These are phyloP conservation scores for Nitzschia sp. DNA, from an alignment of 108 stramenopile species.

Conservation along the genomic window DNA sequence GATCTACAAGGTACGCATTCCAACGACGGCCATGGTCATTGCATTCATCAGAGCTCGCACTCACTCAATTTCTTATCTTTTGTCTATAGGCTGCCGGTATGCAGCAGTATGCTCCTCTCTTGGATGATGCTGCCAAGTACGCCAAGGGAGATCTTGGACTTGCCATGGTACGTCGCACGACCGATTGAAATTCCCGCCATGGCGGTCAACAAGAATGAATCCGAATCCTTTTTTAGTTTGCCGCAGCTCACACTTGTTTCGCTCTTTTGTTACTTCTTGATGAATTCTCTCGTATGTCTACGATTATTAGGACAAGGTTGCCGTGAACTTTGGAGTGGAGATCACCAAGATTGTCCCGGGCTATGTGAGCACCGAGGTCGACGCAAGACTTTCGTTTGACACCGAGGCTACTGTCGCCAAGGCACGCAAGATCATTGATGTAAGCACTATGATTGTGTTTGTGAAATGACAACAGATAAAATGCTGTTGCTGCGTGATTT, in stretches of 20 bases:
- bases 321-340: constrained; percentile 97
- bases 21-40: not conserved
- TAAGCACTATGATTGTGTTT: not conserved
- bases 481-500: not conserved
- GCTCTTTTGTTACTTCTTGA: not conserved
- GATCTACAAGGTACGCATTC: constrained; percentile 77
- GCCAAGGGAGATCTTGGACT: constrained; percentile 75
- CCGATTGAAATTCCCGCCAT: not conserved
- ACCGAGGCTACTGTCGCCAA: constrained; percentile 93
- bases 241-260: not conserved
- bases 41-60: not conserved
- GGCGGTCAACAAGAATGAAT: not conserved
- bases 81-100: constrained; percentile 64
- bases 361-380: constrained; percentile 99
- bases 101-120: constrained; percentile 70
- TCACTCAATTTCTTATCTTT: not conserved
- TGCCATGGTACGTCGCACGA: constrained; percentile 82
- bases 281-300: not conserved
- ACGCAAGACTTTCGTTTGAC: constrained; percentile 98
- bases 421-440: constrained; percentile 90
- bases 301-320: constrained; percentile 86
- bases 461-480: no score
- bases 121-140: constrained; percentile 86
- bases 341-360: constrained; percentile 98
- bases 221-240: not conserved